Percentiles rank a stretch among this genome's conserved stretches.
Conservation (phyloP, 176 grass and related monocot species). For the Cenchrus fungigraminus region DNA sequence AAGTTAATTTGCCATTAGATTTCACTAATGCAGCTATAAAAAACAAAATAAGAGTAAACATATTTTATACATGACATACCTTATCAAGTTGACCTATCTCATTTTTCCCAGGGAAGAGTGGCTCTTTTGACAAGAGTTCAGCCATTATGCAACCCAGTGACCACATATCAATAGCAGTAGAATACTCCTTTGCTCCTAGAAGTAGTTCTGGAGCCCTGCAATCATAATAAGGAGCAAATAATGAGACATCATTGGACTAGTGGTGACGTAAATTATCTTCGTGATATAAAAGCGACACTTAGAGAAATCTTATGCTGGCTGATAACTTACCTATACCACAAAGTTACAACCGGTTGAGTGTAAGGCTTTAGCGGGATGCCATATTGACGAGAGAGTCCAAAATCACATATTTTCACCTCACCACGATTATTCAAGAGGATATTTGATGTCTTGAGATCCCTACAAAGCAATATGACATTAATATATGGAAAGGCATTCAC, state of each 20-base stretch:
- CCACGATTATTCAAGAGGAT: slow-evolving; percentile 87
- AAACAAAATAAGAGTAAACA: slow-evolving; percentile 19
- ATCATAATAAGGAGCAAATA: slow-evolving; percentile 21
- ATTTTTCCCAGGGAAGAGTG: slow-evolving; percentile 73
- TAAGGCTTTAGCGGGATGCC: slow-evolving; percentile 88
- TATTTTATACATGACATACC: slow-evolving; percentile 47
- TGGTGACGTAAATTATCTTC: not conserved
- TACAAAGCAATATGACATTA: slow-evolving; percentile 38
- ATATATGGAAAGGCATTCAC: slow-evolving; percentile 25
- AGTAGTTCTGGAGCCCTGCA: slow-evolving; percentile 85
- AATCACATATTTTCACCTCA: slow-evolving; percentile 98
- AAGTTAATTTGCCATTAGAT: slow-evolving; percentile 38
- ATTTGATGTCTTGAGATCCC: slow-evolving; percentile 97
- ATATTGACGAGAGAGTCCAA: slow-evolving; percentile 94
- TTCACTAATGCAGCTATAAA: slow-evolving; percentile 25
- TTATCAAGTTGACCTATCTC: slow-evolving; percentile 88
- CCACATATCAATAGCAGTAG: slow-evolving; percentile 98
- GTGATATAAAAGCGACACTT: slow-evolving; percentile 7
- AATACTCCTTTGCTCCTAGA: slow-evolving; percentile 90
- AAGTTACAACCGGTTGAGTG: slow-evolving; percentile 94
- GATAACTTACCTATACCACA: slow-evolving; percentile 83
- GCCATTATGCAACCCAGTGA: slow-evolving; percentile 98
- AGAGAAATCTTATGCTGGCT: slow-evolving; percentile 9
- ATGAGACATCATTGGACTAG: slow-evolving; percentile 18
- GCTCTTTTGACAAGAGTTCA: slow-evolving; percentile 80